A percentile compares a stretch with the other conserved stretches of the same genome.
These are phyloP conservation scores for Kodamaea alishanica DNA, from an alignment of 1,139 yeast species.

Conservation along the genomic window DNA sequence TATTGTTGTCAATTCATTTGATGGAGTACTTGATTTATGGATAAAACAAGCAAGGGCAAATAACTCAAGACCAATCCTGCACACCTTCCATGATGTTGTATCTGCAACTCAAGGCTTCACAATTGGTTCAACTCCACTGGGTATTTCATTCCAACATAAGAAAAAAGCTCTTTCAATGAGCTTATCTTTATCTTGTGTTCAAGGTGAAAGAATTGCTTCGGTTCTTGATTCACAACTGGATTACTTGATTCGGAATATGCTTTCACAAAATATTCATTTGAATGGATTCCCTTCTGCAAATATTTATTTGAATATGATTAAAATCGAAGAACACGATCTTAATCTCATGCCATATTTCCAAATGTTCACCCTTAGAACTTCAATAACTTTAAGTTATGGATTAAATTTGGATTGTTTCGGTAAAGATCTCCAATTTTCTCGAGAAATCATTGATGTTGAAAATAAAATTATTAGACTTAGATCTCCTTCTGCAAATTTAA, in stretches of 20 bases:
- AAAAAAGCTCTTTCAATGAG: constrained; percentile 50
- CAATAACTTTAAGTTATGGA: constrained; percentile 62
- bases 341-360: constrained; percentile 45
- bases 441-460: constrained; percentile 61
- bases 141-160: constrained; percentile 48
- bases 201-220: no score
- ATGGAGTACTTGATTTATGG: constrained; percentile 55
- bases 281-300: no score
- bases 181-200: no score
- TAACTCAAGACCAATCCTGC: constrained; percentile 63
- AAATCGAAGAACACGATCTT: constrained; percentile 24
- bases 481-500: constrained; percentile 58
- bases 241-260: no score
- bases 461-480: constrained; percentile 59
- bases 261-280: no score
- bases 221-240: no score
- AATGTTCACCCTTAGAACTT: constrained; percentile 53
- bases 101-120: constrained; percentile 65
- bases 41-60: constrained; percentile 47
- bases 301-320: constrained; percentile 38
- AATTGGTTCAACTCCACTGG: constrained; percentile 73
- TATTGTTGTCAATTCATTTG: constrained; percentile 62
- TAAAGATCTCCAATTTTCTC: constrained; percentile 38
- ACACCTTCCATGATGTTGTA: constrained; percentile 66
- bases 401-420: constrained; percentile 44